Evolutionary conservation across 192 early-diverging fungal genomes (phyloP), one percentile per base, ranked within the genome.

Genomic region (Coemansia sp.): DNA sequence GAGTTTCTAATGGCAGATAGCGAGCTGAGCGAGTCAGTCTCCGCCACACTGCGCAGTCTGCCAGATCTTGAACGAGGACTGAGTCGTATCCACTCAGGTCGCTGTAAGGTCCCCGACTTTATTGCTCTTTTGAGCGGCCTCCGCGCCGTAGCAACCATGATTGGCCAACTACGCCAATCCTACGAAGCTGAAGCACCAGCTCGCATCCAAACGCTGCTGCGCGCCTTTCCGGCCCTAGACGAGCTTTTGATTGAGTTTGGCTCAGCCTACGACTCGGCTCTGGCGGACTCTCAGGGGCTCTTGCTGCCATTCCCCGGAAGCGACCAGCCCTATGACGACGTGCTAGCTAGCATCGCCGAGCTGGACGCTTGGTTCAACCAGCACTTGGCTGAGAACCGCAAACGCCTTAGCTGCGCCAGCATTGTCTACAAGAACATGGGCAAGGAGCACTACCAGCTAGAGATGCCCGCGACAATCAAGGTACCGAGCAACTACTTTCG

Each of bases 371-470:
- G 88, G 76, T 86, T 99, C 42, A 88, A 90, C 10, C 48, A 78
- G 34, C 86, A 95, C 68, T 71, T 94, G 37, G 68, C 78, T 37
- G 90, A 94, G 59, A 85, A 81, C 23, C 86, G 92, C 63, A 80
- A 77, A 46, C 69, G 81, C 42, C 69, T 95, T 25, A 86, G 85
- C 82, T 94, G 88, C 2, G 72, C 84, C 6, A 89, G 88, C 63
- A 77, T 96, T 36, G 77, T 82, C 4, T 99, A 92, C 86, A 92
- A 91, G 67, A 89, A 96, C 80, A 82, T 97, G 59, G 95, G 96
- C 45, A 99, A 99, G 77, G 98, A 99, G 71, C 88, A 92, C 17
- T 96, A 94, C 75, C 94, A 95, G 77, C 67, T 99, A n/a, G 95
- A 99, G 69, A 83, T 95, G 8, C 90, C 95, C 0, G 86, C 87